phyloP scores from a whole-genome alignment of 2,329 filamentous ascomycete species.

The Furcasterigmium furcatum region DNA sequence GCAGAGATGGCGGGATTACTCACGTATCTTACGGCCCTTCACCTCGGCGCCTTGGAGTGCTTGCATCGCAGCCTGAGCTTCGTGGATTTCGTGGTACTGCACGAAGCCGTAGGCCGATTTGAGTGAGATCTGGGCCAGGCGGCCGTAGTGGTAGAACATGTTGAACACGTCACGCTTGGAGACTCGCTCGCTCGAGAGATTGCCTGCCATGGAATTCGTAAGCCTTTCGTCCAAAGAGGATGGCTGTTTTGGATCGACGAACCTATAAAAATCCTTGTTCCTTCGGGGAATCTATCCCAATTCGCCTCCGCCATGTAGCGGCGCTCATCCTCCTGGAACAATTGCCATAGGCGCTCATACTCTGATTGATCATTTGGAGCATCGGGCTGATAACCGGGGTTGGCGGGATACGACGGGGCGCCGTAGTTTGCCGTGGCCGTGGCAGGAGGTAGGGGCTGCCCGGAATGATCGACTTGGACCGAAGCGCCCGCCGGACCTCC shows the following conservation, averaged over 20 bases:
- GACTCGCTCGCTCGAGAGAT: constrained; percentile 87
- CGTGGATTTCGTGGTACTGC: constrained; percentile 76
- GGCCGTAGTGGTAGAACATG: constrained; percentile 80
- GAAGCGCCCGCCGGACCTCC: not conserved
- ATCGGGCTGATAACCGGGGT: constrained; percentile 22
- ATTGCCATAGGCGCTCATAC: constrained; percentile 66
- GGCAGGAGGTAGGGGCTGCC: constrained; percentile 22
- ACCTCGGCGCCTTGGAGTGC: constrained; percentile 78
- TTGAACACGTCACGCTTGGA: constrained; percentile 94
- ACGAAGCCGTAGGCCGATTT: constrained; percentile 98
- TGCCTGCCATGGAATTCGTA: constrained; percentile 52
- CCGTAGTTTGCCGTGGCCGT: constrained; percentile 24
- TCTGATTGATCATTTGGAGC: constrained; percentile 33
- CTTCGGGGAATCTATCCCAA: constrained; percentile 77
- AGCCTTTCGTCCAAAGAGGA: not conserved
- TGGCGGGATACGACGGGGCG: constrained; percentile 25
- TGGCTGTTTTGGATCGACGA: constrained; percentile 27
- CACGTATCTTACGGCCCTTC: constrained; percentile 89
- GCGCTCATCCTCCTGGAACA: constrained; percentile 70
- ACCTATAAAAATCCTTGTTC: constrained; percentile 81
- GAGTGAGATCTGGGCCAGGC: constrained; percentile 89
- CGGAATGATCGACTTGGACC: constrained; percentile 6
- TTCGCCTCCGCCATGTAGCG: constrained; percentile 73
- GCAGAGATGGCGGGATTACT: constrained; percentile 33
- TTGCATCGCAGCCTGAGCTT: constrained; percentile 73